phyloP scores from a whole-genome alignment of 352 stramenopile species.

The Peronospora farinosa region DNA sequence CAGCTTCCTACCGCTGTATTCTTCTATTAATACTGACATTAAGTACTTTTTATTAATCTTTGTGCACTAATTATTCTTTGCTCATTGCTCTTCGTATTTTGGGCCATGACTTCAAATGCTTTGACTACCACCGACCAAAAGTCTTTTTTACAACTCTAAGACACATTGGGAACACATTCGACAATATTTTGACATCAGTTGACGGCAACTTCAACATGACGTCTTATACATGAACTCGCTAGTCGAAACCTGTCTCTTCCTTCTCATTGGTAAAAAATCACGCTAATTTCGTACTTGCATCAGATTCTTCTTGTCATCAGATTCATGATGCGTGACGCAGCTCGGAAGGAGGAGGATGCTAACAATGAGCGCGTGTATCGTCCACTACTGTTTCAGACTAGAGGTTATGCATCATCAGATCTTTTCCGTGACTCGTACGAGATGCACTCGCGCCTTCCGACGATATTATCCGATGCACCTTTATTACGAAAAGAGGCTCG shows the following conservation, averaged over 20 bases:
- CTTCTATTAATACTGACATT: conserved; percentile 49
- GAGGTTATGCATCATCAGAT: conserved; percentile 74
- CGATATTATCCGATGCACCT: conserved; percentile 23
- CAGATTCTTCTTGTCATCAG: conserved; percentile 19
- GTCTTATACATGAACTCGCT: conserved; percentile 6
- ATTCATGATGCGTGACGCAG: neutral
- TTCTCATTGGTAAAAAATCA: conserved; percentile 20
- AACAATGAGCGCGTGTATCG: conserved; percentile 58
- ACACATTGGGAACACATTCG: conserved; percentile 17
- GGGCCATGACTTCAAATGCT: neutral
- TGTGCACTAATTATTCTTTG: neutral
- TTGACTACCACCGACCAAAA: conserved; percentile 13
- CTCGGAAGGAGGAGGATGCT: conserved; percentile 10
- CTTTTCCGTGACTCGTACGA: conserved; percentile 75
- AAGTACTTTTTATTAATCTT: conserved; percentile 26
- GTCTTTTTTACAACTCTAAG: conserved; percentile 18
- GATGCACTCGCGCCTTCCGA: conserved; percentile 57
- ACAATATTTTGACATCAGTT: conserved; percentile 22
- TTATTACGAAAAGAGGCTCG: conserved; percentile 14
- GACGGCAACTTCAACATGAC: conserved; percentile 28
- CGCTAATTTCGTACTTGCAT: neutral
- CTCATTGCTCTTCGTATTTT: neutral
- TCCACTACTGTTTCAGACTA: conserved; percentile 72
- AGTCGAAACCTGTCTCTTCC: neutral
- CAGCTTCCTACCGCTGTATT: conserved; percentile 32